Percentiles rank a stretch among this genome's conserved stretches.
These are phyloP conservation scores for Phytophthora chlamydospora DNA, from an alignment of 352 stramenopile genomes.

Conservation along the genomic window DNA sequence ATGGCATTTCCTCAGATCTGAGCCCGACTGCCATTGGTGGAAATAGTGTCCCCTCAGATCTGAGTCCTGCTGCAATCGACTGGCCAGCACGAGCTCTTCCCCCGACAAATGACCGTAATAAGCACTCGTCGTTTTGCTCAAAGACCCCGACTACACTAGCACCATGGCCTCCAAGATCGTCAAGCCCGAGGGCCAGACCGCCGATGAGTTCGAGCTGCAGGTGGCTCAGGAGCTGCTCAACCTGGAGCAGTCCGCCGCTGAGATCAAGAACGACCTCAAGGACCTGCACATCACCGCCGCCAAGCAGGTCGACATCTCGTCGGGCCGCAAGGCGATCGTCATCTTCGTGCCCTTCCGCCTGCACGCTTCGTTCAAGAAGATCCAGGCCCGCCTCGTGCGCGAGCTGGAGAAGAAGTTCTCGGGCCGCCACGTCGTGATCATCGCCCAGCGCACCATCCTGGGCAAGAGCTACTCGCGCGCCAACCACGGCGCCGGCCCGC, in stretches of 20 bases:
- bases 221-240: slow-evolving; percentile 89
- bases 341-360: slow-evolving; percentile 99
- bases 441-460: slow-evolving; percentile 99
- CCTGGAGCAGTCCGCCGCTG: slow-evolving; percentile 93
- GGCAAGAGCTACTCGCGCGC: slow-evolving; percentile 96
- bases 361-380: slow-evolving; percentile 98
- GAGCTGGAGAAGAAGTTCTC: slow-evolving; percentile 99
- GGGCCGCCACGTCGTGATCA: slow-evolving; percentile 98
- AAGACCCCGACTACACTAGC: slow-evolving; percentile 41
- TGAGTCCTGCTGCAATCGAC: slow-evolving; percentile 29
- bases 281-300: slow-evolving; percentile 99
- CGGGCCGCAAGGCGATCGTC: slow-evolving; percentile 97
- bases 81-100: slow-evolving; percentile 10
- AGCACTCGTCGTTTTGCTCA: slow-evolving; percentile 40
- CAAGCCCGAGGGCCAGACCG: slow-evolving; percentile 84
- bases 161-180: slow-evolving; percentile 87
- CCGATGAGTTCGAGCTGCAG: slow-evolving; percentile 91
- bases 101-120: not conserved
- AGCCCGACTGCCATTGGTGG: slow-evolving; percentile 2
- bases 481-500: slow-evolving; percentile 94
- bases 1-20: not conserved
- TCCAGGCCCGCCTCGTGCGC: slow-evolving; percentile 97
- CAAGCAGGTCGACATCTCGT: slow-evolving; percentile 98
- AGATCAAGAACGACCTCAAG: slow-evolving; percentile 98
- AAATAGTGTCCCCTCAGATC: slow-evolving; percentile 26